These are phyloP conservation scores for Hanseniaspora lindneri DNA, from an alignment of 805 yeast genomes.

Conservation along the genomic window DNA sequence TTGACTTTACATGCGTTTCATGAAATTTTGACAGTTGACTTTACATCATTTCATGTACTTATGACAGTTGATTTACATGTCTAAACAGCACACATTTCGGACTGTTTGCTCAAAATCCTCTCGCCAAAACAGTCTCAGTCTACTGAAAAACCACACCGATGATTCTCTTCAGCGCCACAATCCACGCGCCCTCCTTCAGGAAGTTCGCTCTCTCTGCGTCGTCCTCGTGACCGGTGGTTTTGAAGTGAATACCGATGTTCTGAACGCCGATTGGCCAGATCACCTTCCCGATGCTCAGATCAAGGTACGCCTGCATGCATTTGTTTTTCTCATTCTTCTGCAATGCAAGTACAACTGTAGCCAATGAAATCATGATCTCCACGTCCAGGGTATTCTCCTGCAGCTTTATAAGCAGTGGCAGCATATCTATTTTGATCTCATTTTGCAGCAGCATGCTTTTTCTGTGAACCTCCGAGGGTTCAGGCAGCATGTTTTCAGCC, in stretches of 20 bases:
- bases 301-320: slow-evolving; percentile 60
- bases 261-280: slow-evolving; percentile 89
- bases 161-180: slow-evolving; percentile 58
- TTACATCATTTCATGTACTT: no score
- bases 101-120: no score
- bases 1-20: no score
- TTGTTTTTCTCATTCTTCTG: slow-evolving; percentile 38
- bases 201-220: slow-evolving; percentile 45
- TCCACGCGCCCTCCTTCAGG: slow-evolving; percentile 72
- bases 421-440: slow-evolving; percentile 40
- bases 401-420: slow-evolving; percentile 44
- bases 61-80: no score
- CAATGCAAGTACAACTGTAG: slow-evolving; percentile 48
- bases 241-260: slow-evolving; percentile 61
- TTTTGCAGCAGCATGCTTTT: slow-evolving; percentile 18
- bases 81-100: no score
- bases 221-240: slow-evolving; percentile 32
- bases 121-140: no score
- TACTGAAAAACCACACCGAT: slow-evolving; percentile 33
- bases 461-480: slow-evolving; percentile 18
- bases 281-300: slow-evolving; percentile 71
- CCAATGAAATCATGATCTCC: slow-evolving; percentile 41
- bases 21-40: no score
- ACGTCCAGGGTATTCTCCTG: slow-evolving; percentile 32
- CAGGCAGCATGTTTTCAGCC: not conserved